These are phyloP conservation scores for Leishmania tarentolae DNA, from an alignment of 208 protist species.

Conservation along the genomic window DNA sequence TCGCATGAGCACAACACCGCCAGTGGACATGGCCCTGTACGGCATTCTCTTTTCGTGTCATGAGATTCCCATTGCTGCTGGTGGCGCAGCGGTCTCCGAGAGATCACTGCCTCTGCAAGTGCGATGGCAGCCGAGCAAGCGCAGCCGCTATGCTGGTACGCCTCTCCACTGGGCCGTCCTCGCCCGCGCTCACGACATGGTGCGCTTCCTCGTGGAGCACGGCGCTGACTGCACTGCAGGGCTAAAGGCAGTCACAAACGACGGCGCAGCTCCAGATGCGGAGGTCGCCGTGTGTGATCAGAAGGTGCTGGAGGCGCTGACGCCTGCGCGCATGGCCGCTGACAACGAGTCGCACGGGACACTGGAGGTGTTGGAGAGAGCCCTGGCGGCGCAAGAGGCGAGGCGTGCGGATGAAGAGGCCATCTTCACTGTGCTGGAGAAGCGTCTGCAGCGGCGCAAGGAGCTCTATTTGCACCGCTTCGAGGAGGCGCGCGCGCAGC, in stretches of 20 bases:
- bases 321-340: conserved; percentile 39
- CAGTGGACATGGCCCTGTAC: conserved; percentile 34
- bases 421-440: conserved; percentile 34
- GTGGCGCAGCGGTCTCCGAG: not conserved
- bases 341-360: conserved; percentile 59
- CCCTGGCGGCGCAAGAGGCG: conserved; percentile 21
- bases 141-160: conserved; percentile 48
- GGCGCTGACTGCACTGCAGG: conserved; percentile 42
- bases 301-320: conserved; percentile 23
- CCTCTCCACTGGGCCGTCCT: conserved; percentile 86
- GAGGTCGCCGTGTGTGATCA: not conserved
- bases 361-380: conserved; percentile 34
- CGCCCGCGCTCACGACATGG: conserved; percentile 50
- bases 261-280: conserved; percentile 2
- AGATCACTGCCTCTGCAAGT: conserved; percentile 22
- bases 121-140: conserved; percentile 64
- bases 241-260: conserved; percentile 1
- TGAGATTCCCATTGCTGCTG: not conserved
- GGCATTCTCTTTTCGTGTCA: conserved; percentile 43
- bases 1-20: conserved; percentile 33
- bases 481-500: conserved; percentile 38
- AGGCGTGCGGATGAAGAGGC: conserved; percentile 7
- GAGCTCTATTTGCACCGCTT: conserved; percentile 41
- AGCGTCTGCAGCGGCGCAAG: conserved; percentile 49
- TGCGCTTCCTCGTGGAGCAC: conserved; percentile 62